Evolutionary conservation across 2,329 filamentous ascomycete genomes (phyloP).

Genomic region (Myriosclerotinia curreyana): DNA sequence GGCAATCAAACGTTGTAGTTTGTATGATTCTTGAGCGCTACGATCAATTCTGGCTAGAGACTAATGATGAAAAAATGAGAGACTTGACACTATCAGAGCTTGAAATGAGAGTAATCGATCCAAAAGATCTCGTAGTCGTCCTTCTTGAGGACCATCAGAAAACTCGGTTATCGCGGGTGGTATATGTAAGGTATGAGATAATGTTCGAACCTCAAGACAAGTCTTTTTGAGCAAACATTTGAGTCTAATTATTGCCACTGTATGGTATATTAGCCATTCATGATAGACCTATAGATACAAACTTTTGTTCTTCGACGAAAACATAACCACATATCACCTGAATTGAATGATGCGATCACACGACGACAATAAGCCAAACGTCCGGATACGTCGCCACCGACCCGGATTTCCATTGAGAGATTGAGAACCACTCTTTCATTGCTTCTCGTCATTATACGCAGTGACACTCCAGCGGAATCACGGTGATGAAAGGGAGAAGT

Average conservation of each 20-base stretch:
- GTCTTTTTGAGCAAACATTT: slow-evolving; percentile 26
- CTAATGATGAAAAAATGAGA: slow-evolving; percentile 31
- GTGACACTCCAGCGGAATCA: no score
- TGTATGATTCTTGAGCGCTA: slow-evolving; percentile 20
- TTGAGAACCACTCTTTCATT: no score
- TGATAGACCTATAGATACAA: no score
- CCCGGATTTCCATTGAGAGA: no score
- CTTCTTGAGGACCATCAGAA: slow-evolving; percentile 28
- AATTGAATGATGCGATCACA: no score
- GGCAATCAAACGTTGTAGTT: slow-evolving; percentile 27
- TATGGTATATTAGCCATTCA: no score
- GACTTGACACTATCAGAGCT: slow-evolving; percentile 28
- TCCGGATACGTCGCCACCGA: no score
- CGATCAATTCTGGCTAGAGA: slow-evolving; percentile 26
- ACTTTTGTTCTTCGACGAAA: no score
- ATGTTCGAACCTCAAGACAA: slow-evolving; percentile 25
- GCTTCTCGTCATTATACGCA: no score
- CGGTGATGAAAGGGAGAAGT: no score
- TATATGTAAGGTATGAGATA: slow-evolving; percentile 29
- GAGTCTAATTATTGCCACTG: slow-evolving; percentile 21
- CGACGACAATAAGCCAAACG: no score
- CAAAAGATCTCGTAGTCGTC: slow-evolving; percentile 30
- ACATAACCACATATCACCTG: no score
- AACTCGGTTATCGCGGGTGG: slow-evolving; percentile 30
- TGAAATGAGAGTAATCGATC: slow-evolving; percentile 29